Base-by-base conservation (phyloP, 805 yeast genomes). In the Cyberlindnera americana region DNA sequence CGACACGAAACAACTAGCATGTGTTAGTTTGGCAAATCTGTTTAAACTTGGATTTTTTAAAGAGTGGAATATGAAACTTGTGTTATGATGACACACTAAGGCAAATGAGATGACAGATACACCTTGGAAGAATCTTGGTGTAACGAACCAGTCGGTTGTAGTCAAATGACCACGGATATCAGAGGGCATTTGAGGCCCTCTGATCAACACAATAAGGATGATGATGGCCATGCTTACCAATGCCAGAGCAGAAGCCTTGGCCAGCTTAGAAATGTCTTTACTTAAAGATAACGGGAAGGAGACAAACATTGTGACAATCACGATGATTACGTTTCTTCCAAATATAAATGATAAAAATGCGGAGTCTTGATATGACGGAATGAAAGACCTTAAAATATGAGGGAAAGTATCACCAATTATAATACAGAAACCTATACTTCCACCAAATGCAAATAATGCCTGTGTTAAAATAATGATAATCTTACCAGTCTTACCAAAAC, bases 321-420 rank as follows among this genome's bases (percentile, higher is more conserved):
- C 61, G 29, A 91, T 90, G 17, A 89, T 72, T n/a, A 77, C 66
- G 50, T 83, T 81, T 48, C 98, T 66, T 29, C 73, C 68, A 38
- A 86, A 70, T 3, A 87, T 38, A 62, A 83, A 72, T 1, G 70
- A 67, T 6, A 82, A 44, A n/a, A 72, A 59, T 2, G 62, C 53
- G 14, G 60, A 48, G 15, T 49, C 35, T 7, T 46, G 45, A 25
- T 64, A 58, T 5, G 56, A 45, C 0, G 84, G 81, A 43, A 87
- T 72, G 24, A 87, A 57, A 3, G 88, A 76, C 40, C 78, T 66
- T 34, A 91, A 59, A 4, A 90, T 96, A 59, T 88, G 96, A 0
- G 98, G 97, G 25, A 91, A 80, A 0, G 96, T 85, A 55, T 90
- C 98, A 16, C 98, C 98, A 23, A 90, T 88, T 49, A 90, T 91